Base-by-base conservation (phyloP, 495 filamentous ascomycete species). In the Aspergillus nidulans region DNA sequence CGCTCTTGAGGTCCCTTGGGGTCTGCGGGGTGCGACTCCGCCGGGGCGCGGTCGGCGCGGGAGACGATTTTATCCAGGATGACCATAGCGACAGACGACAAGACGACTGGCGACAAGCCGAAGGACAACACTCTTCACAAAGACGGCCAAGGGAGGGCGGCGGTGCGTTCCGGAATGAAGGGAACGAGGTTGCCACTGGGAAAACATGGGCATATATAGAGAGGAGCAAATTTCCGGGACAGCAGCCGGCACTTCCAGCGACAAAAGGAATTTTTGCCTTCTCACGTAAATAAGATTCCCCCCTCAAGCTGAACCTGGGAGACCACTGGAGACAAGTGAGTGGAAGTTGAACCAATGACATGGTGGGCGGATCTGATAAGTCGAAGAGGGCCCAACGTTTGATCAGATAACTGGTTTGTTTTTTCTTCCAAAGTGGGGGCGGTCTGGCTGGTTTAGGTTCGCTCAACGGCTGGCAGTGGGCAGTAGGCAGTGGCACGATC, bases 41-140 rank as follows among this genome's bases (percentile, higher is more conserved):
- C 40, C 44, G 56, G 25, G 47, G 55, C 49, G 32, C 58, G 18
- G 25, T 59, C 51, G 7, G 53, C 45, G 12, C 49, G 34, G 16
- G 36, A 52, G 49, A 32, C 1, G 36, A 52, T 19, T 28, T 32
- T 41, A 42, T 52, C 38, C 38, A 52, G 32, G 30, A 52, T 9
- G 16, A 23, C 49, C 49, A 52, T 52, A 18, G 12, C n/a, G 25
- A n/a, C n/a, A n/a, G n/a, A n/a, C n/a, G n/a, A n/a, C n/a, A 8
- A 39, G 36, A 34, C n/a, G 30, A 6, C 30, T 34, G 30, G 30
- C 30, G 4, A n/a, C n/a, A n/a, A 6, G 30, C 8, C 30, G 15
- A 6, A 34, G 30, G 6, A 34, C 26, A 34, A 34, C 9, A 34
- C 30, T 10, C 30, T 6, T n/a, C n/a, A n/a, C n/a, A n/a, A n/a